A percentile compares a stretch with the other conserved stretches of the same genome.
phyloP scores from a whole-genome alignment of 352 stramenopile genomes.

The Plasmopara halstedii region DNA sequence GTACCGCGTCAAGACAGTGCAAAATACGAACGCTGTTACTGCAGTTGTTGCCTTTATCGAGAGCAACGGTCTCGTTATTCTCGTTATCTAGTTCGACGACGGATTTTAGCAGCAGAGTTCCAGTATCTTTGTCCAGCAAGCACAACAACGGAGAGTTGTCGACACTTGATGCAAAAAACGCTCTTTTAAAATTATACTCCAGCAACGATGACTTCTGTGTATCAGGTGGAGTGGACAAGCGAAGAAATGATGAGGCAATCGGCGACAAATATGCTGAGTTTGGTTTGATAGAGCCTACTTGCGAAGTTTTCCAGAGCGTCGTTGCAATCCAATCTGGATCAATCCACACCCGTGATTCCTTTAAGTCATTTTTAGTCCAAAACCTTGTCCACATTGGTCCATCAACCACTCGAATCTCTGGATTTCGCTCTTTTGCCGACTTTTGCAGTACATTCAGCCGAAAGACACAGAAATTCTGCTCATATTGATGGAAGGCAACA shows the following conservation, averaged over 20 bases:
- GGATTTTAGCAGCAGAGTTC: slow-evolving; percentile 29
- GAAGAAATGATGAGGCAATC: slow-evolving; percentile 8
- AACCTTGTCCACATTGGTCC: slow-evolving; percentile 32
- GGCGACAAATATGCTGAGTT: slow-evolving; percentile 19
- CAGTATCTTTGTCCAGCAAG: slow-evolving; percentile 32
- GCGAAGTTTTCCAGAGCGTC: slow-evolving; percentile 26
- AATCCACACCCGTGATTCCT: slow-evolving; percentile 30
- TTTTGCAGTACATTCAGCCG: slow-evolving; percentile 16
- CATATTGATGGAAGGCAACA: slow-evolving; percentile 39
- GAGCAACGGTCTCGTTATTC: background rate
- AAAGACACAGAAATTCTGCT: slow-evolving; percentile 49
- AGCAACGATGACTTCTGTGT: slow-evolving; percentile 4
- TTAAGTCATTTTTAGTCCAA: slow-evolving; percentile 22
- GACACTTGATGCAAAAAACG: slow-evolving; percentile 32
- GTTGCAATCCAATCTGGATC: slow-evolving; percentile 32
- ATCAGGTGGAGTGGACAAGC: slow-evolving; percentile 4
- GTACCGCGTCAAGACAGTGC: slow-evolving; percentile 35
- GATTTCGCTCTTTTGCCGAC: background rate
- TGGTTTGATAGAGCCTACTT: slow-evolving; percentile 5
- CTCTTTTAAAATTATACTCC: slow-evolving; percentile 4
- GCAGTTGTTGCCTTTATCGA: slow-evolving; percentile 5
- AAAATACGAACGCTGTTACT: slow-evolving; percentile 13
- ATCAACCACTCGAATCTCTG: slow-evolving; percentile 31
- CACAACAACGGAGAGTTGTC: slow-evolving; percentile 30
- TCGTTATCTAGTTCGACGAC: slow-evolving; percentile 11